These are phyloP conservation scores for Aquilaria sinensis DNA, from an alignment of 345 rosid genomes.

Conservation along the genomic window DNA sequence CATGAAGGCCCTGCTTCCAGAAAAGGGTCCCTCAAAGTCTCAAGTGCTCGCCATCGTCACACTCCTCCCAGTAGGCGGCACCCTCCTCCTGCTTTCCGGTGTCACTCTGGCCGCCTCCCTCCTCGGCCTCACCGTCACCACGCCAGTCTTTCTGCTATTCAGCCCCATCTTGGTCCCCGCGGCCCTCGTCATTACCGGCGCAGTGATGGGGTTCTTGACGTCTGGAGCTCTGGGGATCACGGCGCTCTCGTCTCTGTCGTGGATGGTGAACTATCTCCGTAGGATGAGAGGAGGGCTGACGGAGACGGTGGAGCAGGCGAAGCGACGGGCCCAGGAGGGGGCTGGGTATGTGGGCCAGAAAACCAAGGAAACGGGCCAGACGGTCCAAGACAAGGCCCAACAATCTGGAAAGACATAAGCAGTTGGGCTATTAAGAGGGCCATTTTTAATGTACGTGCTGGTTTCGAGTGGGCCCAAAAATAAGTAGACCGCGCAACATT, in stretches of 20 bases:
- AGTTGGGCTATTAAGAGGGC: no score
- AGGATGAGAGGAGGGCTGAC: constrained; percentile 20
- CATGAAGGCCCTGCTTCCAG: not conserved
- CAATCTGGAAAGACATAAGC: constrained; percentile 11
- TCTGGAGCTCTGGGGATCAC: constrained; percentile 47
- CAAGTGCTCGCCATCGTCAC: constrained; percentile 34
- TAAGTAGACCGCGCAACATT: no score
- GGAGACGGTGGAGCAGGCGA: constrained; percentile 35
- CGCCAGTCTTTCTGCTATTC: constrained; percentile 47
- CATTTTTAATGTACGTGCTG: no score
- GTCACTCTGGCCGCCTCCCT: constrained; percentile 37
- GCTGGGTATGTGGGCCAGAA: constrained; percentile 38
- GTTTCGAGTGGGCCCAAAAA: no score
- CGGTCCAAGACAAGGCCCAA: constrained; percentile 32
- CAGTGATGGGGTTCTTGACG: constrained; percentile 30
- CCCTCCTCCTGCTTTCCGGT: constrained; percentile 39
- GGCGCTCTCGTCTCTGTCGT: constrained; percentile 42
- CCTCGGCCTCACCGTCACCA: constrained; percentile 25
- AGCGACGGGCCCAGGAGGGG: constrained; percentile 35
- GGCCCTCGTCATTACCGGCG: constrained; percentile 37
- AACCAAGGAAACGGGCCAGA: constrained; percentile 46
- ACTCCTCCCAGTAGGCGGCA: constrained; percentile 34
- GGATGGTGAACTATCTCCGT: constrained; percentile 33
- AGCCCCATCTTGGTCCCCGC: constrained; percentile 61
- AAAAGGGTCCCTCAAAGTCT: not conserved